These are phyloP conservation scores for Pythium vanterpoolii DNA, from an alignment of 352 stramenopile species.

Conservation along the genomic window DNA sequence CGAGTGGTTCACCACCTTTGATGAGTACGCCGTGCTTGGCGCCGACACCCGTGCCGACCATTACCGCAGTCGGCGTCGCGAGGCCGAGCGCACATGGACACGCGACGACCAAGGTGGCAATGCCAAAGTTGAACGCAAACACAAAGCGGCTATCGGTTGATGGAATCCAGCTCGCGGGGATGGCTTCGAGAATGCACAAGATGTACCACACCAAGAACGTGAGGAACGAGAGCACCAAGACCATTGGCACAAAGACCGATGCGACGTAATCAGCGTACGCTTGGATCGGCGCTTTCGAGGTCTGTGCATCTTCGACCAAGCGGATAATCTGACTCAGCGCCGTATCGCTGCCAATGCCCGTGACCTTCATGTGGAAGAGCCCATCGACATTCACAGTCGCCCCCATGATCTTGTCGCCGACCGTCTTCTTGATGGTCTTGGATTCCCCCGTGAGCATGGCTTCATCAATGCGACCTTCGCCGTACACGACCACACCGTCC, in stretches of 20 bases:
- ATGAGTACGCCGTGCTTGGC: slow-evolving; percentile 97
- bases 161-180: slow-evolving; percentile 71
- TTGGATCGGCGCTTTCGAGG: slow-evolving; percentile 97
- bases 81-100: slow-evolving; percentile 99
- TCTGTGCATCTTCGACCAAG: slow-evolving; percentile 98
- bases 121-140: slow-evolving; percentile 97
- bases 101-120: slow-evolving; percentile 97
- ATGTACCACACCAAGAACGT: slow-evolving; percentile 96
- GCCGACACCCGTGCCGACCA: slow-evolving; percentile 98
- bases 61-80: slow-evolving; percentile 97
- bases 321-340: slow-evolving; percentile 97
- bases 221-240: slow-evolving; percentile 90
- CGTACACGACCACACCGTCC: slow-evolving; percentile 91
- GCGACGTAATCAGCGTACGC: slow-evolving; percentile 96
- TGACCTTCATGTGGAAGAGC: slow-evolving; percentile 92
- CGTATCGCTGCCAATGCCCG: slow-evolving; percentile 90
- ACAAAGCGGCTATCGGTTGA: slow-evolving; percentile 80
- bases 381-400: slow-evolving; percentile 91
- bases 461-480: slow-evolving; percentile 91
- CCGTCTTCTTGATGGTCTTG: slow-evolving; percentile 91
- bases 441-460: slow-evolving; percentile 95
- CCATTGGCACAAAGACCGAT: slow-evolving; percentile 94
- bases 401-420: slow-evolving; percentile 86
- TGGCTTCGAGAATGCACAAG: slow-evolving; percentile 50
- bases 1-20: slow-evolving; percentile 95